Conservation (phyloP, 257 asterid genomes). For the Solanum corneliomulleri region DNA sequence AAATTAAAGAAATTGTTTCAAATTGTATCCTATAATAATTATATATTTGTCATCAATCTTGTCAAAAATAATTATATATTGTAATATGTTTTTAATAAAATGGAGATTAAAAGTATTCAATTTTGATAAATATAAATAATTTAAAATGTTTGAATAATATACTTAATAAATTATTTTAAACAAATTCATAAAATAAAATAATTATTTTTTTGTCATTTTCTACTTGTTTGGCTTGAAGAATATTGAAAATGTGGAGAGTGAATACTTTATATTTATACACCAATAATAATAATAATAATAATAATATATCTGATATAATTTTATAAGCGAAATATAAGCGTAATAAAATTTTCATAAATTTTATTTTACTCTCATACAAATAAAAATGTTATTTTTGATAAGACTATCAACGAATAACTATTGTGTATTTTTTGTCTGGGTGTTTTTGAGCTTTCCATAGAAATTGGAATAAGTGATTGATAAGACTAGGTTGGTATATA, state of each 20-base stretch:
- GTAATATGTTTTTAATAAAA: neutral
- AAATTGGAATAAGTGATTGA: neutral
- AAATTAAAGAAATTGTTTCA: neutral
- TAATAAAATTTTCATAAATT: accelerated
- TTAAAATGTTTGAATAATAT: neutral
- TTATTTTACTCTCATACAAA: neutral
- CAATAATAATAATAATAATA: no score
- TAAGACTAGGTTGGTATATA: neutral
- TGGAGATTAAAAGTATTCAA: neutral
- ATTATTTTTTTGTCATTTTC: neutral
- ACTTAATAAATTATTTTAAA: neutral
- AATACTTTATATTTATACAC: neutral
- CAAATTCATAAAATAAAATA: neutral
- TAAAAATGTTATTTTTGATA: neutral
- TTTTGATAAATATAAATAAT: neutral
- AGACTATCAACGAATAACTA: no score
- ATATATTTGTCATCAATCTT: neutral
- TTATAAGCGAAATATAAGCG: accelerated
- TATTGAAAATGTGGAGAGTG: neutral
- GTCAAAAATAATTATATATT: neutral
- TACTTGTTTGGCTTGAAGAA: neutral
- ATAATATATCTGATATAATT: neutral
- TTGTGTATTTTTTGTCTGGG: neutral
- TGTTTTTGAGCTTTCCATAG: neutral
- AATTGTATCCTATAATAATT: neutral